Percentiles rank a stretch among this genome's conserved stretches.
Evolutionary conservation across 164 flowering plant genomes (phyloP).

Genomic region (Cinnamomum micranthum): DNA sequence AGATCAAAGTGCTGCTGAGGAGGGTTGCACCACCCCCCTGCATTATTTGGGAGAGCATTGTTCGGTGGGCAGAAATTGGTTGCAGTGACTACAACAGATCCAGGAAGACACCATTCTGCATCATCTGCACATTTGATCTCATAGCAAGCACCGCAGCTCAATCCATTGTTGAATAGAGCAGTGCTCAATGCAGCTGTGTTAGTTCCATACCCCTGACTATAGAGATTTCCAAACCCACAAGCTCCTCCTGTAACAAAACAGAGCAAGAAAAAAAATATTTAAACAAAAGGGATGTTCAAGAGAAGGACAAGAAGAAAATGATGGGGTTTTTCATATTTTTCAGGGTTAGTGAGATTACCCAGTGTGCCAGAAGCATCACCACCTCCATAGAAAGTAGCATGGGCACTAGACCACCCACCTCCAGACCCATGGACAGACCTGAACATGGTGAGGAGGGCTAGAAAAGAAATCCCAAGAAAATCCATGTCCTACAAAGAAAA

Average conservation of each 20-base stretch:
- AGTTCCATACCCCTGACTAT: conserved; percentile 71
- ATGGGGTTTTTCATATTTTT: not conserved
- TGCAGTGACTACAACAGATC: conserved; percentile 61
- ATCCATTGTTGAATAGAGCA: conserved; percentile 63
- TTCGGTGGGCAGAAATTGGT: conserved; percentile 81
- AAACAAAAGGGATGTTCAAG: not conserved
- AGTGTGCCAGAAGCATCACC: conserved; percentile 80
- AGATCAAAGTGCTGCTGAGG: conserved; percentile 68
- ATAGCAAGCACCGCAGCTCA: conserved; percentile 70
- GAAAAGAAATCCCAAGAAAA: conserved; percentile 25
- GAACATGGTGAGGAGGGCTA: conserved; percentile 27
- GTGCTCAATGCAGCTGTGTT: conserved; percentile 74
- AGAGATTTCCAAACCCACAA: conserved; percentile 82
- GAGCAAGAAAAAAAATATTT: not conserved
- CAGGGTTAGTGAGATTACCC: conserved; percentile 39
- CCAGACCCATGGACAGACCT: conserved; percentile 33
- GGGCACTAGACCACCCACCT: conserved; percentile 63
- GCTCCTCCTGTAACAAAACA: conserved; percentile 52
- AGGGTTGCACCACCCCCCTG: conserved; percentile 75
- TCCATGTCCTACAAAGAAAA: conserved; percentile 36
- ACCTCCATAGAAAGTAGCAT: conserved; percentile 80
- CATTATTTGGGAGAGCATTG: conserved; percentile 23
- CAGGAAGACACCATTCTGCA: conserved; percentile 56
- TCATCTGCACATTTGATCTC: conserved; percentile 55
- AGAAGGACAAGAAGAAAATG: not conserved